Percentiles rank a stretch among this genome's conserved stretches.
Conservation (phyloP, 1,139 yeast genomes). For the Debaryomyces sp. region DNA sequence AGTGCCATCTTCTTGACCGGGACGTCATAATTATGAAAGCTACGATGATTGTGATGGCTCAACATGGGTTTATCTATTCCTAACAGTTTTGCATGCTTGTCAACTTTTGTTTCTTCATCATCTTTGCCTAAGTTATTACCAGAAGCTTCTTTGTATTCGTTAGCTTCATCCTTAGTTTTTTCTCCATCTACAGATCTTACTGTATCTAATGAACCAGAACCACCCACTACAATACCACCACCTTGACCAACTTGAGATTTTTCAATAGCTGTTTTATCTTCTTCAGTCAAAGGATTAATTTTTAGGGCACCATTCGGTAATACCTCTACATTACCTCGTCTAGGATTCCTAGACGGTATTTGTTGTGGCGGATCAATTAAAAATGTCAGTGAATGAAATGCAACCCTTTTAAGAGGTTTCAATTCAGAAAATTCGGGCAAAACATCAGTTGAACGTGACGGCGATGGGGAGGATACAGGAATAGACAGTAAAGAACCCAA, state of each 20-base stretch:
- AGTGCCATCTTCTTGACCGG: slow-evolving; percentile 53
- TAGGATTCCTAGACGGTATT: slow-evolving; percentile 65
- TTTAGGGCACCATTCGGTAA: slow-evolving; percentile 59
- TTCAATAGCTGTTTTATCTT: slow-evolving; percentile 50
- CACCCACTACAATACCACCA: slow-evolving; percentile 82
- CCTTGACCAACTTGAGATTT: slow-evolving; percentile 55
- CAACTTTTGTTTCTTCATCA: slow-evolving; percentile 46
- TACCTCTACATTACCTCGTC: slow-evolving; percentile 72
- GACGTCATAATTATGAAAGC: slow-evolving; percentile 28
- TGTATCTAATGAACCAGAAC: slow-evolving; percentile 63
- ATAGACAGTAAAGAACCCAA: slow-evolving; percentile 8
- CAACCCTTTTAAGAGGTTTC: slow-evolving; percentile 63
- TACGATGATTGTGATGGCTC: slow-evolving; percentile 18
- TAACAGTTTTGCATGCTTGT: slow-evolving; percentile 41
- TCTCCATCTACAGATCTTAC: slow-evolving; percentile 24
- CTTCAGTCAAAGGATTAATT: slow-evolving; percentile 64
- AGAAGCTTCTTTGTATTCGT: slow-evolving; percentile 16
- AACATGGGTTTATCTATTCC: slow-evolving; percentile 55
- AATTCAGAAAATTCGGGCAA: slow-evolving; percentile 28
- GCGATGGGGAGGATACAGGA: slow-evolving; percentile 13
- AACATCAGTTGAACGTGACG: slow-evolving; percentile 13
- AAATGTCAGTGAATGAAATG: slow-evolving; percentile 73
- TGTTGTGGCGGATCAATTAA: slow-evolving; percentile 75
- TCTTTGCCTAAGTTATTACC: slow-evolving; percentile 31
- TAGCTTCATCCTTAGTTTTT: slow-evolving; percentile 11